Evolutionary conservation across 805 yeast species (phyloP).

Genomic region (Wickerhamomyces bovis): DNA sequence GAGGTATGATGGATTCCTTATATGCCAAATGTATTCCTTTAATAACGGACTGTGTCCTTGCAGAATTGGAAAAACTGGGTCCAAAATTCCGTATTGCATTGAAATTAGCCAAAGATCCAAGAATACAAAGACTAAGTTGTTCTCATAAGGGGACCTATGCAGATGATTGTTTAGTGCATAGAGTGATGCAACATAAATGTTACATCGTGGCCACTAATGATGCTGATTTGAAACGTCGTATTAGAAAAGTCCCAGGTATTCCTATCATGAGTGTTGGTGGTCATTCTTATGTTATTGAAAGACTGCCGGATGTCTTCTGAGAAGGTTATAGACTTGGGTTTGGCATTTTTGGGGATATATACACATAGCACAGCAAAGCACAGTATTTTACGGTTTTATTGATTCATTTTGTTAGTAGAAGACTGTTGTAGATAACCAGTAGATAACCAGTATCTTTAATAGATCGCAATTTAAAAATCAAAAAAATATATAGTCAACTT

Average conservation of each 20-base stretch:
- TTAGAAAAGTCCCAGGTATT: conserved; percentile 94
- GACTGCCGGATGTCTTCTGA: conserved; percentile 88
- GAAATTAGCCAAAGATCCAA: conserved; percentile 87
- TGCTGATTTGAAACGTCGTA: conserved; percentile 90
- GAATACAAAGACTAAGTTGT: conserved; percentile 81
- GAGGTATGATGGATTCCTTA: conserved; percentile 94
- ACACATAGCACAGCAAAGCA: too few species aligned
- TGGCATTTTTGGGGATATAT: too few species aligned
- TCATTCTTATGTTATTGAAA: conserved; percentile 85
- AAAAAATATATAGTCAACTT: too few species aligned
- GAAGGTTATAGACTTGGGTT: not conserved
- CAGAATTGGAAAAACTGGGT: conserved; percentile 93
- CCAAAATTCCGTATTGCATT: conserved; percentile 92
- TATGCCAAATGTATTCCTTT: conserved; percentile 94
- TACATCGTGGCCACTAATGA: conserved; percentile 97
- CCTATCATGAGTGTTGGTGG: conserved; percentile 96
- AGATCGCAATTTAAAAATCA: not conserved
- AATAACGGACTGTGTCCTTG: conserved; percentile 96
- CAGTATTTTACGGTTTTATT: not conserved
- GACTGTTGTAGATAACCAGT: too few species aligned
- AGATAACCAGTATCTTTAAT: too few species aligned
- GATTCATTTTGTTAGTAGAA: too few species aligned
- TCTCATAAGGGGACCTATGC: conserved; percentile 96
- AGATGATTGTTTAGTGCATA: conserved; percentile 90
- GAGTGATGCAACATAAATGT: conserved; percentile 95